Evolutionary conservation across 2,329 filamentous ascomycete species (phyloP), one percentile per base, ranked within the genome.

Genomic region (Cordyceps farinosa): DNA sequence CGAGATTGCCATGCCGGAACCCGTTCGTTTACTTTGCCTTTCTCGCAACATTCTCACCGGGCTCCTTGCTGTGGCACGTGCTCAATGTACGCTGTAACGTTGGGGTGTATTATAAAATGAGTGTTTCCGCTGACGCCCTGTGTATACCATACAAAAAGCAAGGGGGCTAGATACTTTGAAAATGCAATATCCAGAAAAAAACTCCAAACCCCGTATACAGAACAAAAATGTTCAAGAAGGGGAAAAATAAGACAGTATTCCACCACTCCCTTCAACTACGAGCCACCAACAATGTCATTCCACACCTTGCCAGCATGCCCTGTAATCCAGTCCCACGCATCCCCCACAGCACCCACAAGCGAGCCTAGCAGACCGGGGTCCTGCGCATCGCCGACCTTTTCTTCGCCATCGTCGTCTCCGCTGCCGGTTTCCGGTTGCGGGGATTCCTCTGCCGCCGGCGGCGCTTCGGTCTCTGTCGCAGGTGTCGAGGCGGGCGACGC

Each of bases 271-370:
- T 38, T 38, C 30, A n/a, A 50, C 29, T 62, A 13, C 6, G 52
- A 15, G 5, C 36, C 60, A 22, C 60, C 60, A n/a, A 44, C 30
- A 27, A 62, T 56, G 45, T 51, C 36, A 34, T 62, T 51, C 60
- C 60, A 62, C 8, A 62, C 60, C 52, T 56, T 62, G 51, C 60
- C 60, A n/a, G 68, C 53, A 52, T 68, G 60, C 22, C 65, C 64
- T 17, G 56, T 61, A 11, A 61, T 44, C 15, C 64, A 55, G 38
- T 68, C 40, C 5, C 66, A 56, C n/a, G 67, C 67, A 40, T 52
- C 50, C 2, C 44, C 52, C 27, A 52, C 48, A 22, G 58, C 45
- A 3, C 32, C 52, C 3, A 47, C 29, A 15, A 66, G 1, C 27
- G 60, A 62, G 17, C 48, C 60, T 27, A 62, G 5, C 1, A 62